Percentiles rank a stretch among this genome's conserved stretches.
phyloP scores from a whole-genome alignment of 805 yeast genomes.

The Candida sakaeoensis region DNA sequence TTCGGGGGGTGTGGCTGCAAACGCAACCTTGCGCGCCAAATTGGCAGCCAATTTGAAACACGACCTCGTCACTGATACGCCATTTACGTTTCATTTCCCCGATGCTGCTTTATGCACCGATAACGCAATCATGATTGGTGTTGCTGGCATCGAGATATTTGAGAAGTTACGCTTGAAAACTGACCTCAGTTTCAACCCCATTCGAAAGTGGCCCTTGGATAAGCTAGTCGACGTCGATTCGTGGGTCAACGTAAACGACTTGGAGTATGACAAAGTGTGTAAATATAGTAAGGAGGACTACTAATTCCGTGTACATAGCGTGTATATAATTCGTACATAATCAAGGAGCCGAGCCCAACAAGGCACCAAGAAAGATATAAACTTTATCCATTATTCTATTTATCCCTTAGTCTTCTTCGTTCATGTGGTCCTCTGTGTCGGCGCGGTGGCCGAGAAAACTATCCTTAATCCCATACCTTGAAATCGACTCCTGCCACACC shows the following conservation, averaged over 20 bases:
- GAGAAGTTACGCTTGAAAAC: slow-evolving; percentile 52
- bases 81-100: slow-evolving; percentile 58
- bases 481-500: slow-evolving; percentile 60
- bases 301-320: too few species aligned
- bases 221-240: slow-evolving; percentile 49
- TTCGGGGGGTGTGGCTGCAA: slow-evolving; percentile 95
- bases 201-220: slow-evolving; percentile 78
- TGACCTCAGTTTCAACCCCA: slow-evolving; percentile 55
- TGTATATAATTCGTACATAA: too few species aligned
- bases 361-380: too few species aligned
- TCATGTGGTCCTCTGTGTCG: slow-evolving; percentile 24
- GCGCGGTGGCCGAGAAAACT: slow-evolving; percentile 48
- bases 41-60: slow-evolving; percentile 37
- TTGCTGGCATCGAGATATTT: slow-evolving; percentile 89
- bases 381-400: too few species aligned
- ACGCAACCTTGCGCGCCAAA: slow-evolving; percentile 49
- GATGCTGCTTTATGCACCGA: slow-evolving; percentile 78
- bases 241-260: slow-evolving; percentile 36
- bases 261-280: slow-evolving; percentile 13
- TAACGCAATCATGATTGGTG: slow-evolving; percentile 95
- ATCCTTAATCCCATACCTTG: slow-evolving; percentile 51
- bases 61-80: slow-evolving; percentile 5
- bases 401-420: too few species aligned
- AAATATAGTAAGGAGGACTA: too few species aligned
- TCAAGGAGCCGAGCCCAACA: too few species aligned